Evolutionary conservation across 2,329 filamentous ascomycete genomes (phyloP), one percentile per base, ranked within the genome.

Genomic region (Botrytis deweyae): DNA sequence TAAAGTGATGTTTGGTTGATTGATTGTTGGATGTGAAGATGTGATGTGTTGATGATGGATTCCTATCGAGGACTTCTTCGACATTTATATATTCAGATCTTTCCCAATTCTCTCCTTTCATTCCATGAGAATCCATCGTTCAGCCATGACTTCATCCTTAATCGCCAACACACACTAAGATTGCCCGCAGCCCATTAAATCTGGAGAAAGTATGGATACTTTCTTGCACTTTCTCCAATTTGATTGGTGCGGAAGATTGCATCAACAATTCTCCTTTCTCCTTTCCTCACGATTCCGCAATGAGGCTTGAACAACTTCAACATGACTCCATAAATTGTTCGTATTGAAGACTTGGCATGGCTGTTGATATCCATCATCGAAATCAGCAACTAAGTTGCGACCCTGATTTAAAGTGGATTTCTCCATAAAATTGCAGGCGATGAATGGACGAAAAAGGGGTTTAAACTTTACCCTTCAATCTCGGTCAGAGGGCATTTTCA

Each of bases 51-150:
- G 46, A 68, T 68, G 65, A 55, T 29, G 12, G 22, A 38, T 46
- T 44, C 5, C 29, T 14, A 22, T 67, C 18, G n/a, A 46, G 70
- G 33, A 58, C 38, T 55, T 46, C 70, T 25, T 67, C 70, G n/a
- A 67, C 6, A 25, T 46, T 52, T 72, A 66, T 72, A 72, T 67
- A 67, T 44, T 42, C 38, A 66, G 7, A 20, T 58, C n/a, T 33
- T 18, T 58, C 66, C 49, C n/a, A 9, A 33, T 42, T 12, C 4
- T 38, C 66, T 18, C 38, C 58, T 46, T 29, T 46, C 29, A 10
- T 38, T 68, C 67, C 49, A 42, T 29, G 10, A 18, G 40, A 69
- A 33, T 33, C 36, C 36, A 65, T 40, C n/a, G 4, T n/a, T 25
- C 16, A 58, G 18, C n/a, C n/a, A 61, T 61, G 64, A 73, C 66